These are phyloP conservation scores for Blepharisma japonicum DNA, from an alignment of 73 alveolate genomes.

Conservation along the genomic window DNA sequence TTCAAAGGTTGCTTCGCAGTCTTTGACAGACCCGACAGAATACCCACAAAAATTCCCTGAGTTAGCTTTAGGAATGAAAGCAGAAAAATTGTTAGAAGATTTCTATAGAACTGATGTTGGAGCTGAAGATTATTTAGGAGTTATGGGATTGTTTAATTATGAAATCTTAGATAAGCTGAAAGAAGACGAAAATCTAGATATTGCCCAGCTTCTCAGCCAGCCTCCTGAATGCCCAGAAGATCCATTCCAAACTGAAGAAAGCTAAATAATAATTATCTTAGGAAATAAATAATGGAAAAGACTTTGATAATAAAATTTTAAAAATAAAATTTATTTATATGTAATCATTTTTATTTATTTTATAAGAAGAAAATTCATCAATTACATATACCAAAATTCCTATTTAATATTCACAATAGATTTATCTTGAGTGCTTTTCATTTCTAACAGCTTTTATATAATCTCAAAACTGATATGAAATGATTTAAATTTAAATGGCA, in stretches of 20 bases:
- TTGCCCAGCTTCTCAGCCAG: background rate
- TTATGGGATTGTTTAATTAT: background rate
- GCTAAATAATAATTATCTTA: no score
- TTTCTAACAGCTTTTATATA: no score
- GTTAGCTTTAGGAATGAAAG: conserved; percentile 35
- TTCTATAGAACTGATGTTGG: background rate
- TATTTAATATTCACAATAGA: no score
- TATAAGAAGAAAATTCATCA: no score
- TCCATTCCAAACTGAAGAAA: background rate
- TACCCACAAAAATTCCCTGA: conserved; percentile 42
- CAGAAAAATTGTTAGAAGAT: conserved; percentile 33
- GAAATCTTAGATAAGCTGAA: background rate
- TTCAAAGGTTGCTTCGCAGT: conserved; percentile 38
- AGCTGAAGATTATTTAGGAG: background rate
- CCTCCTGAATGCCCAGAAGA: conserved; percentile 31
- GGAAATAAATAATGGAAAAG: no score
- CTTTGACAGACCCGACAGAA: conserved; percentile 52
- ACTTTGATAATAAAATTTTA: no score
- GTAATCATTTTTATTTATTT: no score
- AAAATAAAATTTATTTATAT: no score
- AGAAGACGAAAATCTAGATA: conserved; percentile 10
- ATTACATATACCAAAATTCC: no score
- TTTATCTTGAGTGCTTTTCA: no score
- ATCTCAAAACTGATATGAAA: no score
- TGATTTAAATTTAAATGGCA: no score